These are phyloP conservation scores for Solanum sejunctum DNA, from an alignment of 257 asterid genomes.

Conservation along the genomic window DNA sequence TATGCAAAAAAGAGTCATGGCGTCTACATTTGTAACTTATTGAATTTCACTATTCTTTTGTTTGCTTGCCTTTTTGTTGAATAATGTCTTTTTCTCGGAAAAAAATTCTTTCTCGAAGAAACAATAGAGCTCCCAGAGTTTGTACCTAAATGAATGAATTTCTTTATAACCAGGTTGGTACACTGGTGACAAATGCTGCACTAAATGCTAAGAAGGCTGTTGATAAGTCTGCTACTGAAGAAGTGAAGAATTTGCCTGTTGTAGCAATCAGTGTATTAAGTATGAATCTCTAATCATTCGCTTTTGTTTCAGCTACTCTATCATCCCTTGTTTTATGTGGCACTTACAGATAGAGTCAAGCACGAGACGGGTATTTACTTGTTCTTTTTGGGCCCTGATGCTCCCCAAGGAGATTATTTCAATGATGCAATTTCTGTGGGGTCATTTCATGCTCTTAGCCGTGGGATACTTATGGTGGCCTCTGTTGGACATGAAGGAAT, in stretches of 20 bases:
- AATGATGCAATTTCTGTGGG: constrained; percentile 87
- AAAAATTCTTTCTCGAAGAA: not conserved
- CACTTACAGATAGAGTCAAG: too few species aligned
- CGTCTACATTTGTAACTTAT: not conserved
- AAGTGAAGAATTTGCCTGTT: constrained; percentile 70
- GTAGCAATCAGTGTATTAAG: constrained; percentile 43
- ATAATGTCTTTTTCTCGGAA: not conserved
- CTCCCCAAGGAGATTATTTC: constrained; percentile 75
- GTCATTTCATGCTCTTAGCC: constrained; percentile 77
- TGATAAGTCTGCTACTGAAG: constrained; percentile 29
- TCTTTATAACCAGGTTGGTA: constrained; percentile 51
- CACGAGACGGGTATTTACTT: too few species aligned
- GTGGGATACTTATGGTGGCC: constrained; percentile 68
- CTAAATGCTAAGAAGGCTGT: constrained; percentile 78
- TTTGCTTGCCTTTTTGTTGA: not conserved
- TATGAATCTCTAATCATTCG: too few species aligned
- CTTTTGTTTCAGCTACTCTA: too few species aligned
- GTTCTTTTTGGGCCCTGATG: constrained; percentile 45
- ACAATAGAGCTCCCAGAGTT: not conserved
- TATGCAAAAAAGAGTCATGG: not conserved
- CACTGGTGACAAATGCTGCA: constrained; percentile 55
- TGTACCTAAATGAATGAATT: not conserved
- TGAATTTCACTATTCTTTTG: not conserved
- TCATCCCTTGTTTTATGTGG: too few species aligned
- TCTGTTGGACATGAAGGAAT: constrained; percentile 74